These are phyloP conservation scores for Capsicum rhomboideum DNA, from an alignment of 257 asterid genomes.

Conservation along the genomic window DNA sequence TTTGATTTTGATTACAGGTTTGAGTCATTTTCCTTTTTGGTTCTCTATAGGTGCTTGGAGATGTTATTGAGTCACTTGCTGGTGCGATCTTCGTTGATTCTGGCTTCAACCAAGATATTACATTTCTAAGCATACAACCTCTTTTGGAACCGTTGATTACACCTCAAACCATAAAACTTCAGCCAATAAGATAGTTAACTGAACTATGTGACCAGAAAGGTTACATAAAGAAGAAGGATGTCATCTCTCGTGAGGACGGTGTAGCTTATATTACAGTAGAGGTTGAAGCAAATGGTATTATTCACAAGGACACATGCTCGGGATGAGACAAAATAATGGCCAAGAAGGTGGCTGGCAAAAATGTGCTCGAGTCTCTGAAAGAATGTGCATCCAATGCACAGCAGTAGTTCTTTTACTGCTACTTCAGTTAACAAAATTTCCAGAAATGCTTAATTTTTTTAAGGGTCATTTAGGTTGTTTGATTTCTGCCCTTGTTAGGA, in stretches of 20 bases:
- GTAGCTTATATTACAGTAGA: constrained; percentile 23
- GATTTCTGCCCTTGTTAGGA: too few species aligned
- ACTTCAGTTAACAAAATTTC: too few species aligned
- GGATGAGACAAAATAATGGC: constrained; percentile 33
- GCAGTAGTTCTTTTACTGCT: not conserved
- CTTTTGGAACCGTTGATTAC: constrained; percentile 79
- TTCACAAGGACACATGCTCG: constrained; percentile 17
- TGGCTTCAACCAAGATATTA: constrained; percentile 38
- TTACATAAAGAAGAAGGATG: constrained; percentile 18
- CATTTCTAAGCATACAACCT: constrained; percentile 46
- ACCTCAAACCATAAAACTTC: constrained; percentile 50
- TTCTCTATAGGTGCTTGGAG: constrained; percentile 61
- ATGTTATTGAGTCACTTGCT: constrained; percentile 67
- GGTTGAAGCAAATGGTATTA: constrained; percentile 45
- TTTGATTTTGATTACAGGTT: not conserved
- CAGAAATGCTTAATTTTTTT: too few species aligned
- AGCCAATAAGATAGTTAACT: constrained; percentile 50
- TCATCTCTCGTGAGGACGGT: constrained; percentile 14
- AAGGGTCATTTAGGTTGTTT: too few species aligned
- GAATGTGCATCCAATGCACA: not conserved
- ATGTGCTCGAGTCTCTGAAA: constrained; percentile 28
- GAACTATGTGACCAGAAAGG: constrained; percentile 50
- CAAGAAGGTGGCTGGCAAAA: constrained; percentile 38
- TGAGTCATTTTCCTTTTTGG: not conserved
- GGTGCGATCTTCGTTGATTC: constrained; percentile 80